Evolutionary conservation across 139 green algal genomes (phyloP).

Genomic region (Raphidocelis subcapitata): DNA sequence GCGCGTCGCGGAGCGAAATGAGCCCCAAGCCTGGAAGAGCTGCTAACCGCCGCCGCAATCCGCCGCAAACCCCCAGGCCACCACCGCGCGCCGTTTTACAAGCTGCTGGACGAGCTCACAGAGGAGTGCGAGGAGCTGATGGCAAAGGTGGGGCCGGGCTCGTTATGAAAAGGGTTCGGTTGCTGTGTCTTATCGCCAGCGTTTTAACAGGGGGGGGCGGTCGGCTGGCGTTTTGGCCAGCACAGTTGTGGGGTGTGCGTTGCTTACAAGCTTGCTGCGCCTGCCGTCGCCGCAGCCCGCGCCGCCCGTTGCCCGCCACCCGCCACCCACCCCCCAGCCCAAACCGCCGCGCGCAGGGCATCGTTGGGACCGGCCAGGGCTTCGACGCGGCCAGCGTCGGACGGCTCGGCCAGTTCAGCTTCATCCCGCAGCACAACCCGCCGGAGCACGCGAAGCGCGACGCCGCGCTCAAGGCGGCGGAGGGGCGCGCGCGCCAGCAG

Average conservation of each 20-base stretch:
- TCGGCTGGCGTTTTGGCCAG: too few species aligned
- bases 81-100: slow-evolving; percentile 76
- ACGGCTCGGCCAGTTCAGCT: slow-evolving; percentile 41
- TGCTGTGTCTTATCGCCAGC: neutral
- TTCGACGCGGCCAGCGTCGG: slow-evolving; percentile 49
- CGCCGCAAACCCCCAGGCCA: slow-evolving; percentile 26
- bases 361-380: slow-evolving; percentile 57
- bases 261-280: too few species aligned
- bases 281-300: neutral
- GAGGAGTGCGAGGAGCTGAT: slow-evolving; percentile 85
- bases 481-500: slow-evolving; percentile 35
- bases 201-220: too few species aligned
- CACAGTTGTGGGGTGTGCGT: too few species aligned
- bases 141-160: slow-evolving; percentile 33
- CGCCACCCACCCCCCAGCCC: neutral
- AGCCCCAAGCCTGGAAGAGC: too few species aligned
- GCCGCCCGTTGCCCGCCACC: neutral
- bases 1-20: too few species aligned
- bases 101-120: slow-evolving; percentile 86
- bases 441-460: slow-evolving; percentile 16
- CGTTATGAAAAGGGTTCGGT: neutral
- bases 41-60: too few species aligned
- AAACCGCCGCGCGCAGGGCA: slow-evolving; percentile 30
- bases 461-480: slow-evolving; percentile 31
- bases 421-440: slow-evolving; percentile 54